Conservation (phyloP, 108 stramenopile species). For the Schizochytrium sp. region DNA sequence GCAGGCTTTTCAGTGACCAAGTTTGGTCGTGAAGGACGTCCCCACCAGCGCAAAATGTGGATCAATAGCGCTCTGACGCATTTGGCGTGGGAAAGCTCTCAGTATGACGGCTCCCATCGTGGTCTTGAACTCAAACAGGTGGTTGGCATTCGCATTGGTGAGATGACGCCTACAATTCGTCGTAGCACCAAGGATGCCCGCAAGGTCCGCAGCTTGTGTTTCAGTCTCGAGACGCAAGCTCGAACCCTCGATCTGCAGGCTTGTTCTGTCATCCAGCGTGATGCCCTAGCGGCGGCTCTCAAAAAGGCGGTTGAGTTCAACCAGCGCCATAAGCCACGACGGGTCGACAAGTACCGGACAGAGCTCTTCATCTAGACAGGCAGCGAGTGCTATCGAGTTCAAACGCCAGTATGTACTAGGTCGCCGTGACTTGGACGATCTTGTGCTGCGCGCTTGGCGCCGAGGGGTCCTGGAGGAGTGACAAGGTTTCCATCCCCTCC, state of each 20-base stretch:
- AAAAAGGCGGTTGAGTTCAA: background rate
- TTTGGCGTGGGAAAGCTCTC: slow-evolving; percentile 4
- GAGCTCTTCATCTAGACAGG: background rate
- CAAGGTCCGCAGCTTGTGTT: background rate
- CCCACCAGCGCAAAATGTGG: slow-evolving; percentile 13
- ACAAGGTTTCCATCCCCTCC: no score
- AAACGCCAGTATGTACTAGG: no score
- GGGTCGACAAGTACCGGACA: slow-evolving; percentile 13
- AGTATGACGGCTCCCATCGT: background rate
- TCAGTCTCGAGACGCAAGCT: background rate
- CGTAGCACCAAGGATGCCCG: background rate
- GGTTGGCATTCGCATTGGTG: background rate
- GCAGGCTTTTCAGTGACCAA: background rate
- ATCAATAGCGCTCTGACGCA: background rate
- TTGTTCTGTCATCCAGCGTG: background rate
- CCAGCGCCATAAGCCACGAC: background rate
- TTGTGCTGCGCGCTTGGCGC: no score
- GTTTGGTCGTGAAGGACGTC: slow-evolving; percentile 18
- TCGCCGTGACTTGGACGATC: no score
- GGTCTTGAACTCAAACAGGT: background rate
- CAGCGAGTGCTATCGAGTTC: no score
- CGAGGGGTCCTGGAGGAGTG: no score
- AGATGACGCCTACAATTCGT: slow-evolving; percentile 5
- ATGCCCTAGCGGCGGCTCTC: background rate
- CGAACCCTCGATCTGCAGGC: background rate